Evolutionary conservation across 495 filamentous ascomycete species (phyloP), one percentile per base, ranked within the genome.

Genomic region (Hypoxylon lienhwacheense): DNA sequence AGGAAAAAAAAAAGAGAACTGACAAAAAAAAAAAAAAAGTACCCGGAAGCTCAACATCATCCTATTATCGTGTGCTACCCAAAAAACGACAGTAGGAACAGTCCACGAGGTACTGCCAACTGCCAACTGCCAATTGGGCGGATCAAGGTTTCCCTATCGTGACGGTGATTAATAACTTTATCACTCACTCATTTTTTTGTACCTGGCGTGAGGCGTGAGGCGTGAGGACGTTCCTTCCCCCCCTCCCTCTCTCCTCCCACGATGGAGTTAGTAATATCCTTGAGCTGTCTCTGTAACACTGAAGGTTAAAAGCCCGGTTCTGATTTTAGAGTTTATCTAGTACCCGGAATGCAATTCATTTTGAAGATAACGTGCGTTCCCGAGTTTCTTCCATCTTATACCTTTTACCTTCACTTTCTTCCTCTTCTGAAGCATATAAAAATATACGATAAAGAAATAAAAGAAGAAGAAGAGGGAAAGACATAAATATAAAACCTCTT

Each of bases 331-430:
- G 58, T 20, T 24, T 59, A 42, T 52, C 47, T 55, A 61, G 58
- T 34, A 61, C 58, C 42, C 58, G 58, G 34, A 61, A 61, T 45
- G 29, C 55, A 36, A 61, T 61, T 24, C 58, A 61, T 36, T 61
- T 61, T 10, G 58, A 61, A 32, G 47, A 61, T 42, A 55, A 55
- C 36, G 58, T 61, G 32, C 47, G 58, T 55, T 28, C 28, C 49
- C 20, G n/a, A n/a, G n/a, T n/a, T n/a, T n/a, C n/a, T n/a, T n/a
- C n/a, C n/a, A n/a, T n/a, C n/a, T n/a, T n/a, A n/a, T n/a, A n/a
- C n/a, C n/a, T n/a, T n/a, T n/a, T n/a, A n/a, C n/a, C n/a, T n/a
- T n/a, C n/a, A n/a, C n/a, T n/a, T n/a, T n/a, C n/a, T n/a, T n/a
- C n/a, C n/a, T n/a, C n/a, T n/a, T n/a, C n/a, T n/a, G n/a, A n/a